Conservation (phyloP, 2,329 filamentous ascomycete genomes). For the Fusarium secorum region DNA sequence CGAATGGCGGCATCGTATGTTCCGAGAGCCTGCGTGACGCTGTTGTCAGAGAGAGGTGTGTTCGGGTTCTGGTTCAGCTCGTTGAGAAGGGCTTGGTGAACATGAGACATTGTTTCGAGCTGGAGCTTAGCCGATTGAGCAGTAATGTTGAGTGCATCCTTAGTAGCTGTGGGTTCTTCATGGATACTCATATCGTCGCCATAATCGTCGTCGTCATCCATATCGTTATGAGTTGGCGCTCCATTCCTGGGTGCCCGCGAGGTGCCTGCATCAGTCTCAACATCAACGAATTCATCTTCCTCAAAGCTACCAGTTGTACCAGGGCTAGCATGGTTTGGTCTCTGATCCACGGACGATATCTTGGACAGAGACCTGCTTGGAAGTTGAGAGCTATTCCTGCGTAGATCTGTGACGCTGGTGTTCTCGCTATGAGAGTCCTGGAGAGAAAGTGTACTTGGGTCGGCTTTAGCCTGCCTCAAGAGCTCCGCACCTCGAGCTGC, state of each 20-base stretch:
- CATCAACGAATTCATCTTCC: constrained; percentile 62
- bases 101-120: constrained; percentile 86
- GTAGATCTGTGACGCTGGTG: constrained; percentile 58
- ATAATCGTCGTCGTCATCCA: constrained; percentile 80
- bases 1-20: constrained; percentile 91
- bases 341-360: constrained; percentile 43
- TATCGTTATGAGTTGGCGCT: constrained; percentile 50
- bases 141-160: constrained; percentile 96
- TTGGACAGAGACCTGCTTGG: constrained; percentile 43
- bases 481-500: constrained; percentile 77
- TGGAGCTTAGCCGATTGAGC: constrained; percentile 94
- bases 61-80: constrained; percentile 73
- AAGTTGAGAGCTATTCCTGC: constrained; percentile 56
- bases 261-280: constrained; percentile 54
- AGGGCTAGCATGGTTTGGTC: constrained; percentile 48
- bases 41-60: constrained; percentile 77
- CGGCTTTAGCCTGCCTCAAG: constrained; percentile 79
- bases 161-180: constrained; percentile 76
- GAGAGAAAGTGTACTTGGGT: constrained; percentile 64
- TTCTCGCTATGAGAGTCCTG: constrained; percentile 60
- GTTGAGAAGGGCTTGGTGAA: constrained; percentile 80
- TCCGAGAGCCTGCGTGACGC: constrained; percentile 76
- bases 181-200: constrained; percentile 77
- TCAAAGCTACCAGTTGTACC: constrained; percentile 60
- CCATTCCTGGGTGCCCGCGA: constrained; percentile 49